phyloP scores from a whole-genome alignment of 2,329 filamentous ascomycete genomes.

The Coniochaeta pulveracea region DNA sequence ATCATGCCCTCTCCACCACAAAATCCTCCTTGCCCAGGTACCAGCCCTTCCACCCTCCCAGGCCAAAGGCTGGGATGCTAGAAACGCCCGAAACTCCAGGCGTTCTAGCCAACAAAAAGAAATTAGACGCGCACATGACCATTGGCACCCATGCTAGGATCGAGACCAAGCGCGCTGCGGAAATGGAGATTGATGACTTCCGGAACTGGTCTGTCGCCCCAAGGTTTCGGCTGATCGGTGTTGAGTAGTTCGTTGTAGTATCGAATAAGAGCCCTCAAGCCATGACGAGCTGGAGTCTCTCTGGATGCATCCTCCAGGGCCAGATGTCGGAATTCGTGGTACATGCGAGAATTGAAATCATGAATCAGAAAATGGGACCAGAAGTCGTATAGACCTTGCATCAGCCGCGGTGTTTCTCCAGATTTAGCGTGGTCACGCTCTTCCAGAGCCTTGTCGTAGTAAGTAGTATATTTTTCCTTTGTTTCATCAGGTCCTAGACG shows the following conservation, averaged over 20 bases:
- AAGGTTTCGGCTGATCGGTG: constrained; percentile 12
- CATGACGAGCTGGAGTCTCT: constrained; percentile 33
- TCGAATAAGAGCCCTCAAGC: constrained; percentile 50
- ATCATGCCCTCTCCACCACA: neutral
- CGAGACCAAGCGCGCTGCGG: constrained; percentile 13
- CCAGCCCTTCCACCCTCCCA: constrained; percentile 1
- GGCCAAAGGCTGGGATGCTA: constrained; percentile 3
- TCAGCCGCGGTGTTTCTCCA: constrained; percentile 37
- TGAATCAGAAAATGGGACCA: constrained; percentile 63
- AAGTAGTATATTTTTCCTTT: constrained; percentile 18
- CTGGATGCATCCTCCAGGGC: constrained; percentile 52
- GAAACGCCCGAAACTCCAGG: constrained; percentile 3
- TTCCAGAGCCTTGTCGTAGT: constrained; percentile 26
- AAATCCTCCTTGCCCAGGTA: neutral
- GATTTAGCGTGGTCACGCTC: constrained; percentile 20
- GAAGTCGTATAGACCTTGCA: constrained; percentile 61
- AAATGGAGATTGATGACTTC: constrained; percentile 16
- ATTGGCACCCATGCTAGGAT: constrained; percentile 7
- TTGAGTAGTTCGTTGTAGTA: constrained; percentile 40
- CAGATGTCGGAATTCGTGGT: constrained; percentile 58
- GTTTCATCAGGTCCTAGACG: constrained; percentile 6
- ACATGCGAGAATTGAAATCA: constrained; percentile 67
- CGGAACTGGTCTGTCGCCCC: constrained; percentile 15
- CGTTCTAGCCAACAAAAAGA: neutral
- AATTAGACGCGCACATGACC: constrained; percentile 8